Evolutionary conservation across 129 eudicot genomes (phyloP), one percentile per base, ranked within the genome.

Genomic region (Helianthus tuberosus): DNA sequence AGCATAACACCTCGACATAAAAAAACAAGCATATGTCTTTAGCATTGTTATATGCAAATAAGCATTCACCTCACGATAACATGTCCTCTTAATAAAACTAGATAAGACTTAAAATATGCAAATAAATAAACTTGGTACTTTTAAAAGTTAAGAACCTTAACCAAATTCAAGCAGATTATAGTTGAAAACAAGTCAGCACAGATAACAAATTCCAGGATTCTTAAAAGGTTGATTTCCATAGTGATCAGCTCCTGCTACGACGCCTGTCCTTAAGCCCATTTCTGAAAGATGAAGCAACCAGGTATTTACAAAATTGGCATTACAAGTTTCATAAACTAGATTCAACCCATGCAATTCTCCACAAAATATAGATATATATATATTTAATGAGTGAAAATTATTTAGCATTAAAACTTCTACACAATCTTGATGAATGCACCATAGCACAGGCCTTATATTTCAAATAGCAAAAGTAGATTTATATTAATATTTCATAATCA

Each of bases 1-100:
- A 84, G 95, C 86, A 86, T 79, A 51, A 91, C 72, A 95, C 99
- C 99, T 95, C 99, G 78, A 90, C 92, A 93, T 83, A 95, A 84
- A 87, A 87, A 43, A 72, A 91, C 85, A 86, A 88, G 72, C 84
- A 86, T 82, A 78, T 67, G 77, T 14, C 71, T 85, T 93, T 75
- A 90, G 96, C 81, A 76, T 46, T 63, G 72, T 68, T 70, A 66
- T 71, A 60, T 59, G 43, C 68, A 76, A 6, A 36, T 11, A 58
- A 77, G 12, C 11, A 79, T 27, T 57, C 71, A 66, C 35, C 68
- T 47, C 27, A 77, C 75, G 35, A 69, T 75, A 43, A 43, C 47
- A 43, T 9, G 10, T 43, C 58, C 72, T 51, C 62, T 51, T 64
- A 48, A 48, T 39, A 78, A 66, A 60, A 32, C 57, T 66, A 11